Conservation (phyloP, 495 filamentous ascomycete species). For the Zalerion maritima region DNA sequence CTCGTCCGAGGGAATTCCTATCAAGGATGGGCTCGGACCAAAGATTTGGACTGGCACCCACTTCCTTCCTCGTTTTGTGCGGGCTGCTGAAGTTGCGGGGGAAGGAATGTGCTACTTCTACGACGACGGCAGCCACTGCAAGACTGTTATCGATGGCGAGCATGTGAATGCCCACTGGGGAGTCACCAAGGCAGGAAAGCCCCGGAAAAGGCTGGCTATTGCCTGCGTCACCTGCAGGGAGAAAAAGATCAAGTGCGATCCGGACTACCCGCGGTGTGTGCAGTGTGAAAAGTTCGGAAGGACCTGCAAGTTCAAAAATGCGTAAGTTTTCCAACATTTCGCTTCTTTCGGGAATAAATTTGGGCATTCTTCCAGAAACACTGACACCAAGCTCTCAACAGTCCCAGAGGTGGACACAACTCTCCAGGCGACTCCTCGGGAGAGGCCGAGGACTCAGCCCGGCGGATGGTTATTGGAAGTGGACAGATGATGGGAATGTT, state of each 20-base stretch:
- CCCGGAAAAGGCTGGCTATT: constrained; percentile 75
- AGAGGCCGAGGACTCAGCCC: constrained; percentile 31
- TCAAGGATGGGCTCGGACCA: constrained; percentile 40
- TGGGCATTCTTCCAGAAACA: constrained; percentile 6
- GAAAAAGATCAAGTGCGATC: constrained; percentile 96
- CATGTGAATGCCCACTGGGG: constrained; percentile 85
- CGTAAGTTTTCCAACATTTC: constrained; percentile 42
- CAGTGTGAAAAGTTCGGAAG: constrained; percentile 84
- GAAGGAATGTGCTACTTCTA: constrained; percentile 79
- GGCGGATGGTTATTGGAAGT: no score
- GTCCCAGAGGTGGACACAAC: constrained; percentile 40
- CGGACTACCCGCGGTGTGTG: constrained; percentile 67
- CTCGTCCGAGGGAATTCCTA: constrained; percentile 26
- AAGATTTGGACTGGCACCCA: constrained; percentile 49
- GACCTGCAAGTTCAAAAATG: constrained; percentile 73
- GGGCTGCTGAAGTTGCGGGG: constrained; percentile 48
- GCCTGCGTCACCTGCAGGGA: constrained; percentile 83
- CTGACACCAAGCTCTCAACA: constrained; percentile 14
- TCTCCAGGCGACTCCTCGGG: constrained; percentile 32
- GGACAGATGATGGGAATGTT: constrained; percentile 18
- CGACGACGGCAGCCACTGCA: constrained; percentile 72
- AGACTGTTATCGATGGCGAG: constrained; percentile 71
- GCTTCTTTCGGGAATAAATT: background rate
- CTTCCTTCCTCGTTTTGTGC: constrained; percentile 43
- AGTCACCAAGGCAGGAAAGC: constrained; percentile 82